Evolutionary conservation across 176 grass and related monocot genomes (phyloP).

Genomic region (Aegilops umbellulata): DNA sequence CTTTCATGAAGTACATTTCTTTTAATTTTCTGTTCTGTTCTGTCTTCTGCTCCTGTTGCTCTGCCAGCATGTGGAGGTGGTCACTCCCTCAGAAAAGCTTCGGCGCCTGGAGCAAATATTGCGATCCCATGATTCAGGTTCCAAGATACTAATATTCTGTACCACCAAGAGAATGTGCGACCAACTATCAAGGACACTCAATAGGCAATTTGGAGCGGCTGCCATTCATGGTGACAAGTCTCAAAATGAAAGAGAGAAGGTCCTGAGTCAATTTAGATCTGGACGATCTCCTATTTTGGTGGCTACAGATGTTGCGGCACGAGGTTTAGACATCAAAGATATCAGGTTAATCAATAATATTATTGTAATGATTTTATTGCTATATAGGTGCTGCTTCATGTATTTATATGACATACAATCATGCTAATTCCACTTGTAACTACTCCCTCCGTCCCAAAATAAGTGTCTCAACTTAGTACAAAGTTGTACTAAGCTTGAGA

Average conservation of each 20-base stretch:
- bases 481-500: too few relatives aligned
- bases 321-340: conserved; percentile 98
- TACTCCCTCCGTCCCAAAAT: not conserved
- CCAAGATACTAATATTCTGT: conserved; percentile 95
- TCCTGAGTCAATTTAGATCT: conserved; percentile 80
- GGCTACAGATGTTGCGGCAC: conserved; percentile 93
- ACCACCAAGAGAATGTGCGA: conserved; percentile 99
- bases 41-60: conserved; percentile 9
- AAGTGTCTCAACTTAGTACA: too few relatives aligned
- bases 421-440: not conserved
- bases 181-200: conserved; percentile 67
- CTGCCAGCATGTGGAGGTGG: conserved; percentile 78
- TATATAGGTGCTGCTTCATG: not conserved
- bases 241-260: conserved; percentile 89
- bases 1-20: not conserved
- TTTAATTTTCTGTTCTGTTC: not conserved
- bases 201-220: conserved; percentile 72
- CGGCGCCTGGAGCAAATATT: conserved; percentile 89
- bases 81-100: conserved; percentile 73
- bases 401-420: not conserved
- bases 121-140: conserved; percentile 77
- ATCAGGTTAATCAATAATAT: conserved; percentile 60
- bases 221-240: conserved; percentile 99
- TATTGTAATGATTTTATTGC: not conserved
- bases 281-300: conserved; percentile 85